A percentile compares a stretch with the other conserved stretches of the same genome.
phyloP scores from a whole-genome alignment of 257 asterid genomes.

The Cruciata laevipes region DNA sequence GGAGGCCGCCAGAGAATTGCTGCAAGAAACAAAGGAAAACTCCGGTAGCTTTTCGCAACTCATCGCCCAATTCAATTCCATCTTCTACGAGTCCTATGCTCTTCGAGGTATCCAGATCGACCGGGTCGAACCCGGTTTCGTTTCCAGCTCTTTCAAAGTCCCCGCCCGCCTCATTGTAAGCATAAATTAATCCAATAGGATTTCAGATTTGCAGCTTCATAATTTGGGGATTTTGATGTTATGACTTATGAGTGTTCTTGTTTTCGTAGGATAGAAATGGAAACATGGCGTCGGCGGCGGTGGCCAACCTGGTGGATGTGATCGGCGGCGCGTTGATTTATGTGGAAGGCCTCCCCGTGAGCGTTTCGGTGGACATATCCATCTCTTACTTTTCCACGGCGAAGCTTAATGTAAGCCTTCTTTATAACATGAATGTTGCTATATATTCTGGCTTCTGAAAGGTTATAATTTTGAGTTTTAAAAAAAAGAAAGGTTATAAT shows the following conservation, averaged over 20 bases:
- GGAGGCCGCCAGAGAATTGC: neutral
- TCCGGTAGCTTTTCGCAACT: constrained; percentile 41
- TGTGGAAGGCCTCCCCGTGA: constrained; percentile 44
- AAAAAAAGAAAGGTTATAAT: too few relatives aligned
- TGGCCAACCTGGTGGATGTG: constrained; percentile 55
- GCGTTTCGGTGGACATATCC: constrained; percentile 73
- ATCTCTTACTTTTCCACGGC: constrained; percentile 59
- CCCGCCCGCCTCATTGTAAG: constrained; percentile 71
- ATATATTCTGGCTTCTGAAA: too few relatives aligned
- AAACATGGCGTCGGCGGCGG: constrained; percentile 51
- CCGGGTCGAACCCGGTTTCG: constrained; percentile 41
- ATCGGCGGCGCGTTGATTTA: constrained; percentile 58
- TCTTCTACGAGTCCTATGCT: constrained; percentile 62
- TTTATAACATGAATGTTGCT: too few relatives aligned
- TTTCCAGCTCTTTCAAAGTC: constrained; percentile 62
- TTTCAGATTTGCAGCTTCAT: neutral
- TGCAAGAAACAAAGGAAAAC: neutral
- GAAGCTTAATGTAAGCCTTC: constrained; percentile 53
- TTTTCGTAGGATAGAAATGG: constrained; percentile 49
- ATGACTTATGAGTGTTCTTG: too few relatives aligned
- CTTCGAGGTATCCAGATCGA: constrained; percentile 55
- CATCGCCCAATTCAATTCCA: constrained; percentile 34
- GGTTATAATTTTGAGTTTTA: too few relatives aligned
- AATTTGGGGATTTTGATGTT: neutral
- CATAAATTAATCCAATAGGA: neutral